Evolutionary conservation across 495 filamentous ascomycete genomes (phyloP).

Genomic region (Recurvomyces mirabilis): DNA sequence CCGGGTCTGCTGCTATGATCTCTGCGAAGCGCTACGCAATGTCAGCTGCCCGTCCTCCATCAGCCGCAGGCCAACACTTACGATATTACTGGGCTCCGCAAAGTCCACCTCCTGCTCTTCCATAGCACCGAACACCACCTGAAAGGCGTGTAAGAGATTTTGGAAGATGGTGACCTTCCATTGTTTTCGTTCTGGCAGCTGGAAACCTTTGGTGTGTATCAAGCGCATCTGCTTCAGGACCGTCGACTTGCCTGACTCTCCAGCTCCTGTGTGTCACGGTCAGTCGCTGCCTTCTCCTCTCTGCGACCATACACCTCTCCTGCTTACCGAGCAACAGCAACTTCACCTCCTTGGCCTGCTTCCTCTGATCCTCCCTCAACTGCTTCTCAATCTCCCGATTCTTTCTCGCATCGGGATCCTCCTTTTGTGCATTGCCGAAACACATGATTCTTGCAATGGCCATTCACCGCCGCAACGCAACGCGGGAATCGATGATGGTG

Average conservation of each 20-base stretch:
- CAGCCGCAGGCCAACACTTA: slow-evolving; percentile 26
- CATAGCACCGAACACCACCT: slow-evolving; percentile 85
- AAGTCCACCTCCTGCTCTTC: slow-evolving; percentile 74
- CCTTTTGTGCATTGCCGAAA: slow-evolving; percentile 21
- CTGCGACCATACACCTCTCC: background rate
- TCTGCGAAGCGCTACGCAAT: slow-evolving; percentile 27
- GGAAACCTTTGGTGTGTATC: slow-evolving; percentile 89
- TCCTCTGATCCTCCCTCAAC: slow-evolving; percentile 33
- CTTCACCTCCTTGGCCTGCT: slow-evolving; percentile 36
- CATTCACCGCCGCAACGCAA: slow-evolving; percentile 13
- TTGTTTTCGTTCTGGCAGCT: slow-evolving; percentile 79
- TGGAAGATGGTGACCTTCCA: slow-evolving; percentile 85
- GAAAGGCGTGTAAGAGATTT: slow-evolving; percentile 31
- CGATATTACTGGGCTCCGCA: slow-evolving; percentile 64
- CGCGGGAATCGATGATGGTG: too few relatives aligned
- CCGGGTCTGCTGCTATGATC: slow-evolving; percentile 28
- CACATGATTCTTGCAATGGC: slow-evolving; percentile 22
- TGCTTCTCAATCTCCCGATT: slow-evolving; percentile 39
- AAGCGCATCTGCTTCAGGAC: slow-evolving; percentile 99
- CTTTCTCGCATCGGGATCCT: slow-evolving; percentile 31
- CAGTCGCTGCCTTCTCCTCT: too few relatives aligned
- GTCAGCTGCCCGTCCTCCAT: slow-evolving; percentile 6
- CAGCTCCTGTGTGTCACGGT: slow-evolving; percentile 77
- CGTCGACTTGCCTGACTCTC: slow-evolving; percentile 95
- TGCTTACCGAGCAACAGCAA: slow-evolving; percentile 34